Evolutionary conservation across 1,284 basidiomycete genomes (phyloP), one percentile per base, ranked within the genome.

Genomic region (Cryptococcus jaspeensis): DNA sequence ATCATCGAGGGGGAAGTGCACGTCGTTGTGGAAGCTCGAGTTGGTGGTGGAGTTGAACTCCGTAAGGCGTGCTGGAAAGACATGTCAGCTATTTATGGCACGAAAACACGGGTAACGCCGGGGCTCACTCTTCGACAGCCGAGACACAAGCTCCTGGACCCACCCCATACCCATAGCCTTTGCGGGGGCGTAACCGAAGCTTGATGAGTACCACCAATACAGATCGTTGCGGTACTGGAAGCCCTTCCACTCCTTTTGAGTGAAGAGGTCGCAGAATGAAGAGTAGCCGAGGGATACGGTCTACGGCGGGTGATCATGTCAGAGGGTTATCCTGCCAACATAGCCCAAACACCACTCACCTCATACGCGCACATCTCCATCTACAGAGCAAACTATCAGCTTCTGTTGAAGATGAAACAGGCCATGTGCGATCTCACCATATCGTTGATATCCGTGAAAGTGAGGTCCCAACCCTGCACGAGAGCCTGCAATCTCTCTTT

Each of bases 401-500:
- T 89, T 82, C 7, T 15, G 18, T 28, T 13, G 40, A 15, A 15
- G n/a, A 41, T 16, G 35, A 36, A 18, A 32, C 4, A 23, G 7
- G n/a, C n/a, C 12, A 20, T 15, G 13, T 39, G 9, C n/a, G 37
- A 52, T 36, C 70, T 20, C 50, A 81, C 79, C 77, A 85, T 84
- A 48, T 77, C 66, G 49, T 70, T 67, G 1, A 88, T 80, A 67
- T 94, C 90, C 63, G 86, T 84, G 41, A 86, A 82, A 8, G 81
- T 82, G 41, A 94, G 72, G 9, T 85, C 79, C 56, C 87, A 86
- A 0, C 90, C 92, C 3, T 81, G 63, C 44, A 87, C 68, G 62
- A 84, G 76, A 16, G 78, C 75, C 56, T 85, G 80, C 7, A 94
- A 72, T n/a, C 92, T 82, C 53, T 80, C 76, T 36, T 78, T 79